Evolutionary conservation across 345 rosid genomes (phyloP).

Genomic region (Eucalyptus marginata): DNA sequence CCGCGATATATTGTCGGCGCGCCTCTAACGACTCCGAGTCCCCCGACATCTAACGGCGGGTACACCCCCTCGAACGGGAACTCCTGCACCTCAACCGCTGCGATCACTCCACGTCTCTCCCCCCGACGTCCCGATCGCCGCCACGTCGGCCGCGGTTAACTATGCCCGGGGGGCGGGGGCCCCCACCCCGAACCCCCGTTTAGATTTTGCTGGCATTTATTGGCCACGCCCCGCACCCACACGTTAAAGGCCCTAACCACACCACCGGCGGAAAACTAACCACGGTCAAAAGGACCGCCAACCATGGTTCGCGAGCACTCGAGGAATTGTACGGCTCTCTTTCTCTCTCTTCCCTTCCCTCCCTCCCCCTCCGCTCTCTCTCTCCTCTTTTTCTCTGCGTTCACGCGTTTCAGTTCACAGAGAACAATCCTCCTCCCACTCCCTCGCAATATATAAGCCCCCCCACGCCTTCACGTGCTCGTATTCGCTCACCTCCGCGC

Average conservation of each 20-base stretch:
- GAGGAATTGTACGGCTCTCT: slow-evolving; percentile 11
- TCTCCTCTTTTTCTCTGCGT: neutral
- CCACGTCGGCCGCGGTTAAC: slow-evolving; percentile 8
- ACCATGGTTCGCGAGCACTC: neutral
- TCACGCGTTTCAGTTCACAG: neutral
- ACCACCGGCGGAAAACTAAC: neutral
- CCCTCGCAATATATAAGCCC: neutral
- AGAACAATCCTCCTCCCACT: neutral
- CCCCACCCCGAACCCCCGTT: neutral
- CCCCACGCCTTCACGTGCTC: neutral
- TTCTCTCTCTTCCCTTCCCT: neutral
- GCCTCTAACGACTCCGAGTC: neutral
- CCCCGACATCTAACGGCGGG: neutral
- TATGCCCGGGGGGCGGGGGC: neutral
- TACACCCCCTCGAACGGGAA: neutral
- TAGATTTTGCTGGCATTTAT: slow-evolving; percentile 22
- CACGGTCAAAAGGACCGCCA: neutral
- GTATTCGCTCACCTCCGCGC: neutral
- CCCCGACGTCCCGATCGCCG: neutral
- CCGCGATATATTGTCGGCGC: slow-evolving; percentile 52
- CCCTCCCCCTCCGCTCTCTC: neutral
- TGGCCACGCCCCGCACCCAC: neutral
- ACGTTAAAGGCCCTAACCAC: neutral
- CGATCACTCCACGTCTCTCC: neutral
- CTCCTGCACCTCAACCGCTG: neutral